Conservation (phyloP, 768 basidiomycete species). For the Serpula lacrymans region DNA sequence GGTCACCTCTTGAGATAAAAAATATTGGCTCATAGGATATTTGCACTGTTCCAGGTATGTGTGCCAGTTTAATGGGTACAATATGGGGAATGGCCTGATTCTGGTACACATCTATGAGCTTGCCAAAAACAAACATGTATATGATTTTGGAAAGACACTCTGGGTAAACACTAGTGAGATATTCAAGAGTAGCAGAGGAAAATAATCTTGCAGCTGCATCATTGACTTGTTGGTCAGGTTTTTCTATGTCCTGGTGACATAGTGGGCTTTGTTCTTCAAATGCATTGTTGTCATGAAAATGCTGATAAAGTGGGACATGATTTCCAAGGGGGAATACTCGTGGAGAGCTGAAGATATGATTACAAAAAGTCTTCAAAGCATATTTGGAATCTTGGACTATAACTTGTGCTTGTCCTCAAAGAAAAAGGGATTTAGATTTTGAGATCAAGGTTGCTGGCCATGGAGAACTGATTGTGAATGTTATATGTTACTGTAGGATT, state of each 20-base stretch:
- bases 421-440: no score
- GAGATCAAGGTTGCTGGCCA: no score
- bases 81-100: no score
- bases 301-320: not conserved
- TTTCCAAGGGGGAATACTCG: constrained; percentile 22
- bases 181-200: constrained; percentile 29
- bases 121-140: constrained; percentile 42
- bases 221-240: constrained; percentile 43
- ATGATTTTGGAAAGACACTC: constrained; percentile 24
- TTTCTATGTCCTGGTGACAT: constrained; percentile 29
- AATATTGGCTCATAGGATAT: constrained; percentile 21
- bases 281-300: not conserved
- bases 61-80: no score
- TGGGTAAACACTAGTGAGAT: constrained; percentile 19
- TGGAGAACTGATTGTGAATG: no score
- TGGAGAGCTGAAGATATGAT: constrained; percentile 30
- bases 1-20: constrained; percentile 29
- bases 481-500: no score
- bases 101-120: no score
- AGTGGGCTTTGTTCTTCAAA: constrained; percentile 11
- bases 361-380: constrained; percentile 26
- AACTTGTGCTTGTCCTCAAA: no score
- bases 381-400: constrained; percentile 34
- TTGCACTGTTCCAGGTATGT: no score
- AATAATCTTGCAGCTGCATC: constrained; percentile 38